phyloP scores from a whole-genome alignment of 2,329 filamentous ascomycete genomes.

The Hypoxylon sp. region DNA sequence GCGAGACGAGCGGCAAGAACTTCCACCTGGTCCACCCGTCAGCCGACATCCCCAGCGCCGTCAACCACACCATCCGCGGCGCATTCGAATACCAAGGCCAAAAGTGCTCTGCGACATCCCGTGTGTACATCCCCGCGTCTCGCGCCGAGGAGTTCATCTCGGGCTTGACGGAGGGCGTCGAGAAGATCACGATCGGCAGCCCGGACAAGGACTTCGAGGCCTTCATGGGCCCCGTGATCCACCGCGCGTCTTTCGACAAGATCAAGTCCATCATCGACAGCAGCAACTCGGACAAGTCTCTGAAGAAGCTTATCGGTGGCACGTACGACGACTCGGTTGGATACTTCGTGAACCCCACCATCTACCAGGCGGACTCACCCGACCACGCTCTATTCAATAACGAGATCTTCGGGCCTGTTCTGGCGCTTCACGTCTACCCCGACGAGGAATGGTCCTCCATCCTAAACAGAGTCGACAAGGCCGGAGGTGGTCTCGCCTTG shows the following conservation, averaged over 20 bases:
- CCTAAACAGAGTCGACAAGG: conserved; percentile 51
- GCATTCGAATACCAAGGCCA: conserved; percentile 62
- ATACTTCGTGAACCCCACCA: conserved; percentile 57
- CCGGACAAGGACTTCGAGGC: conserved; percentile 45
- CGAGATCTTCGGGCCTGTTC: conserved; percentile 60
- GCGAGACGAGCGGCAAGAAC: conserved; percentile 63
- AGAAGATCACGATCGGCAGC: conserved; percentile 42
- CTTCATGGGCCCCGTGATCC: conserved; percentile 61
- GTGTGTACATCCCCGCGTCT: conserved; percentile 49
- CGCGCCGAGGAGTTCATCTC: conserved; percentile 48
- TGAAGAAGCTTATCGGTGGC: conserved; percentile 48
- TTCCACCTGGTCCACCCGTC: conserved; percentile 59
- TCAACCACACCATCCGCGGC: conserved; percentile 56
- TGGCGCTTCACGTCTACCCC: conserved; percentile 58
- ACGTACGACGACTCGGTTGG: conserved; percentile 53
- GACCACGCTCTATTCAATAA: conserved; percentile 55
- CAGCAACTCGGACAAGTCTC: neutral
- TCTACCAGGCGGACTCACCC: conserved; percentile 54
- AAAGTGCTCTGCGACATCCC: conserved; percentile 60
- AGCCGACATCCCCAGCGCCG: conserved; percentile 57
- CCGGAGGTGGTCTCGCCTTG: conserved; percentile 52
- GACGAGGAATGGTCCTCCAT: conserved; percentile 52
- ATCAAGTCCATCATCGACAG: conserved; percentile 44
- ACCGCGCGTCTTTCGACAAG: conserved; percentile 56
- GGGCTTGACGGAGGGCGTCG: conserved; percentile 35